A percentile compares a stretch with the other conserved stretches of the same genome.
These are phyloP conservation scores for Fusarium poae DNA, from an alignment of 2,329 filamentous ascomycete genomes.

Conservation along the genomic window DNA sequence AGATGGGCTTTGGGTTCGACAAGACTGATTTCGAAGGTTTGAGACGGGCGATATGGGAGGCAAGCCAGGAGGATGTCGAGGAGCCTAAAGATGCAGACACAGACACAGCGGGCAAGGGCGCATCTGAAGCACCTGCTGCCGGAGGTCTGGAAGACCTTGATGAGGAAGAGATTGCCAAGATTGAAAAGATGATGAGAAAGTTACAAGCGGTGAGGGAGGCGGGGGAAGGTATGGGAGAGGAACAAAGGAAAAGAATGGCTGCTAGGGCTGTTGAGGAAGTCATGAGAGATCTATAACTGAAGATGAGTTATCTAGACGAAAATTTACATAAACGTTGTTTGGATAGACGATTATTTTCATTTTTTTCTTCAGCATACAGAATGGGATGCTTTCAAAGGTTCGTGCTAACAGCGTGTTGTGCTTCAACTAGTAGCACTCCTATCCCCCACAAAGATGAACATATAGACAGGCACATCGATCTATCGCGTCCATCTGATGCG, in stretches of 20 bases:
- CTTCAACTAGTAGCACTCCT: neutral
- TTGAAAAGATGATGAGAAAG: slow-evolving; percentile 74
- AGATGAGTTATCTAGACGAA: neutral
- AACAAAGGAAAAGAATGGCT: slow-evolving; percentile 71
- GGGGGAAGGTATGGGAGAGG: slow-evolving; percentile 69
- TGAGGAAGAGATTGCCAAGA: slow-evolving; percentile 68
- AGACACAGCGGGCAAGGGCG: slow-evolving; percentile 31
- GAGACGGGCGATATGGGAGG: slow-evolving; percentile 64
- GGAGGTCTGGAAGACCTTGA: slow-evolving; percentile 58
- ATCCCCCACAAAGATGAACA: slow-evolving; percentile 5
- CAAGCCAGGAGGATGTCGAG: slow-evolving; percentile 49
- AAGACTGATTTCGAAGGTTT: slow-evolving; percentile 66
- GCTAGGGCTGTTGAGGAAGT: slow-evolving; percentile 73
- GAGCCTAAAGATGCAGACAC: slow-evolving; percentile 10
- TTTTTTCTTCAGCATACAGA: neutral
- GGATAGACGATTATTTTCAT: neutral
- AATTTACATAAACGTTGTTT: neutral
- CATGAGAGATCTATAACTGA: slow-evolving; percentile 67
- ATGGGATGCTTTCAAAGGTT: neutral
- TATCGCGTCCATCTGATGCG: slow-evolving; percentile 9
- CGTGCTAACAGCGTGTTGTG: neutral
- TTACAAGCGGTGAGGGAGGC: slow-evolving; percentile 72
- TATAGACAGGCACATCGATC: slow-evolving; percentile 7
- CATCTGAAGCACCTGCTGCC: slow-evolving; percentile 27
- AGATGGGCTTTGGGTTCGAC: slow-evolving; percentile 66